Evolutionary conservation across 371 early-diverging fungal genomes (phyloP).

Genomic region (Paraphysoderma sedebokerense): DNA sequence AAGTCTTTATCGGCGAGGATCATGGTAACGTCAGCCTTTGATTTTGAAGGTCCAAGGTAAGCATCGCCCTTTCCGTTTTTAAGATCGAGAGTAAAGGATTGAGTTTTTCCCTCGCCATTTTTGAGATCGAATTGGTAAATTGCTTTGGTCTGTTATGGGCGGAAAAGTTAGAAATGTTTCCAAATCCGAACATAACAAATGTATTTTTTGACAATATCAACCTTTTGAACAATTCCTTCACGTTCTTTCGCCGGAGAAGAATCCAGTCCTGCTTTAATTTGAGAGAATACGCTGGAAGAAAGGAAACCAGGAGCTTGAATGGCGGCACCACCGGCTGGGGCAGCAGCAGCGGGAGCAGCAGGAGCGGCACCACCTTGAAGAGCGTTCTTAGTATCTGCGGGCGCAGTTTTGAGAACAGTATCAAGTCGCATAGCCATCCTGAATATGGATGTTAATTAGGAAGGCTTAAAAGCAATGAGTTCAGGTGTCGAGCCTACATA

Average conservation of each 20-base stretch:
- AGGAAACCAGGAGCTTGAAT: too few species aligned
- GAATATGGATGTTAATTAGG: neutral
- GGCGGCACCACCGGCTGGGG: too few species aligned
- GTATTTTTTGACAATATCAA: too few species aligned
- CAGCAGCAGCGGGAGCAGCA: too few species aligned
- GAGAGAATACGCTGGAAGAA: too few species aligned
- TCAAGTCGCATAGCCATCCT: constrained; percentile 65
- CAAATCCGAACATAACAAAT: too few species aligned
- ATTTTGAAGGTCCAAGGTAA: constrained; percentile 10
- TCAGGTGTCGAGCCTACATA: constrained; percentile 22
- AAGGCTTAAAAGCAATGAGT: neutral
- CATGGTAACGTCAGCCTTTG: constrained; percentile 20
- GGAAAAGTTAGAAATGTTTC: too few species aligned
- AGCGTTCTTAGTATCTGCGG: constrained; percentile 7
- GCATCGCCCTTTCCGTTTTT: constrained; percentile 17
- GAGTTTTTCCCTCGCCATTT: constrained; percentile 6
- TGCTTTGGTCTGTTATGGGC: neutral
- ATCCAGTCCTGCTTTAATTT: too few species aligned
- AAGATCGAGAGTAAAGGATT: constrained; percentile 17
- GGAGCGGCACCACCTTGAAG: too few species aligned
- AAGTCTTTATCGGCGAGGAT: constrained; percentile 18
- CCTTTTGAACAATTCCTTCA: too few species aligned
- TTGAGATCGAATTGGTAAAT: constrained; percentile 1
- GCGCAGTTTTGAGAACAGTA: constrained; percentile 27
- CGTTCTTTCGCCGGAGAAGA: too few species aligned